Conservation (phyloP, 805 yeast genomes). For the Metschnikowia vanudenii region DNA sequence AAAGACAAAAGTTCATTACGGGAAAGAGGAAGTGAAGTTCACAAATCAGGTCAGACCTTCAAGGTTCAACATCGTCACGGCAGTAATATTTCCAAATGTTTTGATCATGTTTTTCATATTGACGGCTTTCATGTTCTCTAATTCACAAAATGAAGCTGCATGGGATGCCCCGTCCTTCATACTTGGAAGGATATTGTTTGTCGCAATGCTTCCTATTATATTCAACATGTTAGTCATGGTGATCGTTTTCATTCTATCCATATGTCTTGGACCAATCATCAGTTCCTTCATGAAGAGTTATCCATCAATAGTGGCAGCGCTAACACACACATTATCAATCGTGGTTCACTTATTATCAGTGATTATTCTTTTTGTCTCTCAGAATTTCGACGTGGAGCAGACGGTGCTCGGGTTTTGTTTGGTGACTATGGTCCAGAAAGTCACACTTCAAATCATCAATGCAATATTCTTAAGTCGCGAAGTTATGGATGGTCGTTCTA, state of each 20-base stretch:
- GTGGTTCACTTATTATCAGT: conserved; percentile 55
- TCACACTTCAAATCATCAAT: conserved; percentile 53
- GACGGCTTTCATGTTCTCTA: conserved; percentile 52
- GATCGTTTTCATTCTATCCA: conserved; percentile 43
- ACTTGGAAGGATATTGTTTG: conserved; percentile 42
- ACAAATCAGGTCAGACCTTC: conserved; percentile 53
- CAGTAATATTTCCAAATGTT: conserved; percentile 42
- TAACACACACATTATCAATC: conserved; percentile 11
- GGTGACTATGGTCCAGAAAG: conserved; percentile 52
- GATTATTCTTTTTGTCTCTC: conserved; percentile 60
- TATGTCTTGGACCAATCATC: conserved; percentile 49
- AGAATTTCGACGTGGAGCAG: conserved; percentile 61
- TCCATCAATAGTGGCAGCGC: conserved; percentile 53
- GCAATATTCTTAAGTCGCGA: conserved; percentile 59
- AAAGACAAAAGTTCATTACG: conserved; percentile 14
- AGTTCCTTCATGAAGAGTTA: conserved; percentile 42
- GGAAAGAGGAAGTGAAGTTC: conserved; percentile 37
- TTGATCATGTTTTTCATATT: conserved; percentile 33
- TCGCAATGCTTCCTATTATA: conserved; percentile 48
- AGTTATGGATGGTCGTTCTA: conserved; percentile 55
- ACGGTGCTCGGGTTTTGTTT: conserved; percentile 63
- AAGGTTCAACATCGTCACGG: conserved; percentile 38
- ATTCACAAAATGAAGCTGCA: conserved; percentile 49
- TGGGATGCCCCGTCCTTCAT: conserved; percentile 38
- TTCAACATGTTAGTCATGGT: conserved; percentile 43